Conservation (phyloP, 805 yeast genomes). For the Ogataea zsoltii region DNA sequence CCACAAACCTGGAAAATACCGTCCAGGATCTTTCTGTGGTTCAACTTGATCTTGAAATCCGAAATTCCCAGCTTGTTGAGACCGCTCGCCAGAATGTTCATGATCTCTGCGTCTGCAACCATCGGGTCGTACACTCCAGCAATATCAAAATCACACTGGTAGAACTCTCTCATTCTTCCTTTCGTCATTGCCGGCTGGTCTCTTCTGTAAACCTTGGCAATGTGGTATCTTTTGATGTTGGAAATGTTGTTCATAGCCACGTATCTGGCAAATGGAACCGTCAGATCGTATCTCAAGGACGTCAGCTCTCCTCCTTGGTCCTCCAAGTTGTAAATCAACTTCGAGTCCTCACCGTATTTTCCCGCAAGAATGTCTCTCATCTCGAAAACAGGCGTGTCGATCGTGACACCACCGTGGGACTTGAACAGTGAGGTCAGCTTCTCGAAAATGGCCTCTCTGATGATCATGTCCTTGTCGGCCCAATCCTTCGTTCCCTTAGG, state of each 20-base stretch:
- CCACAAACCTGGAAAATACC: slow-evolving; percentile 96
- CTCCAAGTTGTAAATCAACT: slow-evolving; percentile 90
- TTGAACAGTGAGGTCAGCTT: slow-evolving; percentile 76
- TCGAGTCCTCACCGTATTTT: slow-evolving; percentile 98
- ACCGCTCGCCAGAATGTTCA: slow-evolving; percentile 83
- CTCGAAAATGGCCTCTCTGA: slow-evolving; percentile 83
- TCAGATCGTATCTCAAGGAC: slow-evolving; percentile 91
- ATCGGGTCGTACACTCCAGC: slow-evolving; percentile 91
- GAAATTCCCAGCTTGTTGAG: slow-evolving; percentile 77
- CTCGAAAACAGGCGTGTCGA: slow-evolving; percentile 98
- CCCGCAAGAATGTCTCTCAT: slow-evolving; percentile 93
- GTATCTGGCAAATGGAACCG: slow-evolving; percentile 97
- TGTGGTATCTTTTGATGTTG: slow-evolving; percentile 89
- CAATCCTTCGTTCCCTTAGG: slow-evolving; percentile 99
- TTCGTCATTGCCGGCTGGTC: slow-evolving; percentile 99
- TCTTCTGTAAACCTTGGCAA: slow-evolving; percentile 97
- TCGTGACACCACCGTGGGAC: slow-evolving; percentile 97
- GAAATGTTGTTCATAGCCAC: slow-evolving; percentile 95
- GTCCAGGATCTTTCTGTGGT: slow-evolving; percentile 94
- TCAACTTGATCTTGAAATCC: slow-evolving; percentile 88
- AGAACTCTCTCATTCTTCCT: slow-evolving; percentile 99
- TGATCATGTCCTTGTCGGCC: slow-evolving; percentile 97
- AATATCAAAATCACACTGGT: slow-evolving; percentile 97
- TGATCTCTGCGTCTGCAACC: slow-evolving; percentile 95
- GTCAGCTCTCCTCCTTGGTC: slow-evolving; percentile 99